Evolutionary conservation across 495 filamentous ascomycete genomes (phyloP).

Genomic region (Margaritispora aquatica): DNA sequence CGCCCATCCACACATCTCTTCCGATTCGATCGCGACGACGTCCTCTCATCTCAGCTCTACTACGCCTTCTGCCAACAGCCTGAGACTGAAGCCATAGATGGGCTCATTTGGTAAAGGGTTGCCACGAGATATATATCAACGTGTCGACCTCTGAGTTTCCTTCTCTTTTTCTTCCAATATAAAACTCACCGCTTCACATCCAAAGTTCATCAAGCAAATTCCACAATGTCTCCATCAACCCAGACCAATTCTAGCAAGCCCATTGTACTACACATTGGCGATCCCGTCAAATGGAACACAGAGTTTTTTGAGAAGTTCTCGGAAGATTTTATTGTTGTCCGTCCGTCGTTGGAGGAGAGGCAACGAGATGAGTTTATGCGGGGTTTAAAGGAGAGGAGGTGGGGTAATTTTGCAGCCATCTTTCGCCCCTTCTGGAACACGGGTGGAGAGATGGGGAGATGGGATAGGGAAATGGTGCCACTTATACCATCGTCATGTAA

Average conservation of each 20-base stretch:
- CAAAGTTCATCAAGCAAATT: not conserved
- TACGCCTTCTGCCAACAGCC: not conserved
- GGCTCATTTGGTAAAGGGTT: not conserved
- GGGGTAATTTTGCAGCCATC: slow-evolving; percentile 67
- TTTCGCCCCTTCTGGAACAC: slow-evolving; percentile 77
- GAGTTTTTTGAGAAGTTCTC: slow-evolving; percentile 49
- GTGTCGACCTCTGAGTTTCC: not conserved
- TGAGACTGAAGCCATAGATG: not conserved
- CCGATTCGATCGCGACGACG: not conserved
- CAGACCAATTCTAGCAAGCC: slow-evolving; percentile 11
- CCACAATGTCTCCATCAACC: slow-evolving; percentile 1
- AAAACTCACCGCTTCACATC: not conserved
- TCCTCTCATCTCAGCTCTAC: slow-evolving; percentile 9
- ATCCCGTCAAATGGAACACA: slow-evolving; percentile 61
- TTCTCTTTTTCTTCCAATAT: not conserved
- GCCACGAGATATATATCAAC: not conserved
- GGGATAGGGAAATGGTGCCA: slow-evolving; percentile 65
- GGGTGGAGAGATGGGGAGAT: slow-evolving; percentile 70
- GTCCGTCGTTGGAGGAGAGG: slow-evolving; percentile 43
- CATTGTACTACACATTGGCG: slow-evolving; percentile 61
- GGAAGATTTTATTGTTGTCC: slow-evolving; percentile 51
- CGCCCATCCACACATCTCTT: not conserved
- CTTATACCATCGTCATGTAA: slow-evolving; percentile 58
- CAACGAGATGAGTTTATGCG: slow-evolving; percentile 52
- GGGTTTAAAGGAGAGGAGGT: slow-evolving; percentile 55